These are phyloP conservation scores for Fusarium kyushuense DNA, from an alignment of 2,329 filamentous ascomycete genomes.

Conservation along the genomic window DNA sequence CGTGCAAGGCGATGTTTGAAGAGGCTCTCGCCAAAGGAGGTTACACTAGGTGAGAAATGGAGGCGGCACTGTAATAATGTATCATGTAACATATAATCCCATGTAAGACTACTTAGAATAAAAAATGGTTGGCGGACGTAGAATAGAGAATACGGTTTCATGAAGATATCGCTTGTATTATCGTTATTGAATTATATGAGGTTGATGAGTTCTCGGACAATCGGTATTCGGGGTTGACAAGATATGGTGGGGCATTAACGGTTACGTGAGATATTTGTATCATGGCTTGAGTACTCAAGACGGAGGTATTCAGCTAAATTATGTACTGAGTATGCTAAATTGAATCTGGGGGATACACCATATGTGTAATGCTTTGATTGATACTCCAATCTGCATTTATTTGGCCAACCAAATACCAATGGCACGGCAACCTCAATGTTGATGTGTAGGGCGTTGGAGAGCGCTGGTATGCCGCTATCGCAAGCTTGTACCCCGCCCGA, in stretches of 20 bases:
- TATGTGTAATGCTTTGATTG: not conserved
- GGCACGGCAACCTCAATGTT: not conserved
- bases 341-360: accelerated
- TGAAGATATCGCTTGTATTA: not conserved
- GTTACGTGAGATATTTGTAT: conserved; percentile 8
- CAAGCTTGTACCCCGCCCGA: conserved; percentile 33
- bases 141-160: conserved; percentile 14
- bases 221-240: conserved; percentile 11
- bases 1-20: conserved; percentile 83
- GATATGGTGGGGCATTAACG: conserved; percentile 19
- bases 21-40: conserved; percentile 60
- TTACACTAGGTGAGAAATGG: conserved; percentile 37
- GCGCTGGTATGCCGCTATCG: conserved; percentile 25
- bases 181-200: not conserved
- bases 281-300: not conserved
- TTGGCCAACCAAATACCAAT: not conserved
- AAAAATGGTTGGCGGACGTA: conserved; percentile 16
- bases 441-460: not conserved
- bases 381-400: not conserved
- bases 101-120: conserved; percentile 38
- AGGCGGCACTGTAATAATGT: conserved; percentile 7
- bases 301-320: not conserved
- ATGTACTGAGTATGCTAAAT: not conserved
- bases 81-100: conserved; percentile 30
- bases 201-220: not conserved